phyloP scores from a whole-genome alignment of 768 basidiomycete genomes.

The Pisolithus albus region DNA sequence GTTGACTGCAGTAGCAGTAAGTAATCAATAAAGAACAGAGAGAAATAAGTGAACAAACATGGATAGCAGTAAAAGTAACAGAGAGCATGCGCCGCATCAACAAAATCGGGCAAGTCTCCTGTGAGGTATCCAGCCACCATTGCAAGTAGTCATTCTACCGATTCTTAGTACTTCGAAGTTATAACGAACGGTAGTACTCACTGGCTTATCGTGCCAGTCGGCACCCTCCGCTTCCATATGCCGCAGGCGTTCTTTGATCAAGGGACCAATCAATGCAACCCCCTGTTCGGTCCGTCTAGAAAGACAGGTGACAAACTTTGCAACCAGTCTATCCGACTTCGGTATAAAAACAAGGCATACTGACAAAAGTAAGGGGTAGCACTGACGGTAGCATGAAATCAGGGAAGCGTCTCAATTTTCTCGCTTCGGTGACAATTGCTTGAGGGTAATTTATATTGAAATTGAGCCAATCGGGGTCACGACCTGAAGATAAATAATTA shows the following conservation, averaged over 20 bases:
- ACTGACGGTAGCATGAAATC: not conserved
- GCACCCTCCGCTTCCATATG: not conserved
- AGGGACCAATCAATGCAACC: not conserved
- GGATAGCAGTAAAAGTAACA: slow-evolving; percentile 2
- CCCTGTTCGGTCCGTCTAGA: not conserved
- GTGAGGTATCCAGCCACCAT: not conserved
- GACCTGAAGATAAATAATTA: not conserved
- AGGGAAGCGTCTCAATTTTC: not conserved
- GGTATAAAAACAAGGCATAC: not conserved
- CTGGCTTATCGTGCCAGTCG: not conserved
- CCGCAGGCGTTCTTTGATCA: not conserved
- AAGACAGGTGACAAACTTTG: not conserved
- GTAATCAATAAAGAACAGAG: not conserved
- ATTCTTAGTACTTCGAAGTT: not conserved
- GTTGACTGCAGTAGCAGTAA: not conserved
- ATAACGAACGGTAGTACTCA: not conserved
- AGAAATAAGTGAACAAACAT: slow-evolving; percentile 9
- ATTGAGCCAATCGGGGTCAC: not conserved
- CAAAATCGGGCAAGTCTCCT: not conserved
- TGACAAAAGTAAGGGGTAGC: no score
- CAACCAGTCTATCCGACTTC: not conserved
- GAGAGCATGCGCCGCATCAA: not conserved
- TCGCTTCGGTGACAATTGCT: not conserved
- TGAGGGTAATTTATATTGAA: not conserved
- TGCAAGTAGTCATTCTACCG: not conserved